Evolutionary conservation across 2,329 filamentous ascomycete species (phyloP), one percentile per base, ranked within the genome.

Genomic region (Colletotrichum lindemuthianum): DNA sequence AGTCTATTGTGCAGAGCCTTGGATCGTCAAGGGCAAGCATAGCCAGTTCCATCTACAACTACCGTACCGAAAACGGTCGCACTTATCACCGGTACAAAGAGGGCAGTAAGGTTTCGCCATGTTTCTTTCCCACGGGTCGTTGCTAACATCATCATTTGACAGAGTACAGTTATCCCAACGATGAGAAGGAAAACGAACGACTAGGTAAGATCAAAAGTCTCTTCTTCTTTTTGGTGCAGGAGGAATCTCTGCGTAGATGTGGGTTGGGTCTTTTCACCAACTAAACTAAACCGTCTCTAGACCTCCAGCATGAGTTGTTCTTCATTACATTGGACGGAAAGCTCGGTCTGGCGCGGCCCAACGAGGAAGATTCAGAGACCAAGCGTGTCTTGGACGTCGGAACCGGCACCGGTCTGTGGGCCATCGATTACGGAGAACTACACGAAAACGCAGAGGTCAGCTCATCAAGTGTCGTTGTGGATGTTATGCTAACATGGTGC

Each of bases 391-490:
- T 85, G 2, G 83, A 85, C 69, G 68, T 82, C 41, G 81, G 82
- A 13, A 83, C 80, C 1, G 82, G 82, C 0, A 84, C 81, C 6
- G 81, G 81, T 12, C 70, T 76, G 7, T 80, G 78, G 78, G 75
- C 76, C 5, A 78, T 84, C 8, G 81, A 84, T 56, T 78, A 82
- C 67, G 80, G 72, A 70, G 44, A 43, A 24, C 3, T 3, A 8
- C 39, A 51, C 10, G 47, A 47, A 2, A 66, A 70, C 6, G 71
- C 73, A 2, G 65, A 69, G 12, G 71, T 78, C 6, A 6, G 13
- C 41, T 73, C 54, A 40, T 44, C 13, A 44, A 3, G 41, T 13
- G 41, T 8, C 41, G 13, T 13, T n/a, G 13, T 24, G 2, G 13
- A 50, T 7, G 47, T 24, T 24, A 4, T 24, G 24, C 24, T 24